phyloP scores from a whole-genome alignment of 139 green algal genomes.

The Spirogloea muscicola region DNA sequence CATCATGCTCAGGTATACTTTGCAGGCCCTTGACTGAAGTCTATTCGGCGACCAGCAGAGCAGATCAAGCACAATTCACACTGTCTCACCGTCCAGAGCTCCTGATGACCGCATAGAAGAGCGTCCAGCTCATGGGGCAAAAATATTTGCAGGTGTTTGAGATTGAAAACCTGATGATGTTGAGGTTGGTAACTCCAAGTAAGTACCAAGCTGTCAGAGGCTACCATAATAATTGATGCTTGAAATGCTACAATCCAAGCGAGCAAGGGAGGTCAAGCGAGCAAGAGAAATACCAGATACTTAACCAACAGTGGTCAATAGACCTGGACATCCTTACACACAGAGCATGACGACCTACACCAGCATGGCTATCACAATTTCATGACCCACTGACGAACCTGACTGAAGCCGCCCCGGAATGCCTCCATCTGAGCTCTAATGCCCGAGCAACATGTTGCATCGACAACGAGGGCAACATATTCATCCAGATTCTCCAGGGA shows the following conservation, averaged over 20 bases:
- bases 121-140: constrained; percentile 88
- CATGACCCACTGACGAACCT: constrained; percentile 12
- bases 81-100: constrained; percentile 58
- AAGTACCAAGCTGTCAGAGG: no score
- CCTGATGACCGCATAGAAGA: constrained; percentile 77
- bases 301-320: not conserved
- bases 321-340: not conserved
- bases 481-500: no score
- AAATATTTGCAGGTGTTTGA: constrained; percentile 67
- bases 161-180: constrained; percentile 78
- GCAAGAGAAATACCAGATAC: no score
- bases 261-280: no score
- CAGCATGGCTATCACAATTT: not conserved
- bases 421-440: constrained; percentile 71
- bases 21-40: no score
- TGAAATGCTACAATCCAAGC: not conserved
- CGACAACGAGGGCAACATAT: constrained; percentile 82
- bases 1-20: no score
- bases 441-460: constrained; percentile 75
- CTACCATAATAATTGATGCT: no score
- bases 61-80: no score
- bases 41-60: no score
- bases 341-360: not conserved
- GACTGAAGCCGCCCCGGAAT: constrained; percentile 77
- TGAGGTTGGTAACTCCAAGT: constrained; percentile 2